phyloP scores from a whole-genome alignment of 2,329 filamentous ascomycete species.

The Thielaviopsis euricoi region DNA sequence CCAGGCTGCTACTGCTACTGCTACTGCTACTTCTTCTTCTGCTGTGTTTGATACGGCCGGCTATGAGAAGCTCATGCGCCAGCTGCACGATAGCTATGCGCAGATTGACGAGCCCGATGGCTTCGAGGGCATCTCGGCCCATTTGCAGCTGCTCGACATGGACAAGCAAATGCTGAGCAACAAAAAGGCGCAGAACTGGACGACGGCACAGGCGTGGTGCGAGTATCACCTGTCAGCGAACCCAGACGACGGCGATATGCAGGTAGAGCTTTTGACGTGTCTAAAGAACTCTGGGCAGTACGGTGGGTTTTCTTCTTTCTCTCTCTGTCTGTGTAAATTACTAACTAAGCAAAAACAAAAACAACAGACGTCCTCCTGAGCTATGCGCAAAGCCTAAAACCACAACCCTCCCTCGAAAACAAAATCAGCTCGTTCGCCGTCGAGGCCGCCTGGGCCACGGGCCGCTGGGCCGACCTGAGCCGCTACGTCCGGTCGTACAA shows the following conservation, averaged over 20 bases:
- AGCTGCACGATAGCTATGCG: constrained; percentile 83
- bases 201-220: constrained; percentile 93
- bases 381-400: constrained; percentile 63
- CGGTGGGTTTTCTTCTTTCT: constrained; percentile 44
- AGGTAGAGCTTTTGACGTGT: constrained; percentile 71
- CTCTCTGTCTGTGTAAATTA: neutral
- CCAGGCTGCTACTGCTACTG: neutral
- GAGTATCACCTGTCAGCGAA: constrained; percentile 72
- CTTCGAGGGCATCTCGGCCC: constrained; percentile 81
- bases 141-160: constrained; percentile 72
- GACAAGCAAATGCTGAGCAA: constrained; percentile 89
- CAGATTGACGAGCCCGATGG: constrained; percentile 97
- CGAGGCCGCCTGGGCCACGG: constrained; percentile 83
- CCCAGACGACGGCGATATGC: constrained; percentile 59
- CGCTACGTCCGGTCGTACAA: constrained; percentile 44
- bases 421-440: constrained; percentile 67
- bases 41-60: neutral
- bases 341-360: constrained; percentile 14
- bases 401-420: constrained; percentile 33
- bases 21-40: too few species aligned
- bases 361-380: constrained; percentile 62
- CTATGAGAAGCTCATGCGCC: constrained; percentile 41
- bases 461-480: constrained; percentile 60
- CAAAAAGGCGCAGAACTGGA: constrained; percentile 83
- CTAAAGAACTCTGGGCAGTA: constrained; percentile 92